phyloP scores from a whole-genome alignment of 2,329 filamentous ascomycete species.

The Fusarium bactridioides region DNA sequence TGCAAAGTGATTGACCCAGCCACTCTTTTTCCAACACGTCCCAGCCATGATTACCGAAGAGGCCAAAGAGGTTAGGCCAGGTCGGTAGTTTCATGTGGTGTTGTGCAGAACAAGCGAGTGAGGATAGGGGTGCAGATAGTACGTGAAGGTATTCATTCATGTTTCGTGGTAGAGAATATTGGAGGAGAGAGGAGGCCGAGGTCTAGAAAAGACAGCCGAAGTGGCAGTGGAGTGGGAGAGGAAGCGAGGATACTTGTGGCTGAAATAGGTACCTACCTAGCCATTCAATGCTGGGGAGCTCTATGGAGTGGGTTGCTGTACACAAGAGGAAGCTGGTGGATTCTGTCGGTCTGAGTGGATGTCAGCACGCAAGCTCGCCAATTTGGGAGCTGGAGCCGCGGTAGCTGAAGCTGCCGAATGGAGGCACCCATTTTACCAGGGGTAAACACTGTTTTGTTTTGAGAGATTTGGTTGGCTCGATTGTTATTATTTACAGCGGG shows the following conservation, averaged over 20 bases:
- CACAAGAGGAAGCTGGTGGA: conserved; percentile 23
- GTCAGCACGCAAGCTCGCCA: conserved; percentile 25
- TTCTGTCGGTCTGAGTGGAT: background rate
- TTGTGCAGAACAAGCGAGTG: conserved; percentile 11
- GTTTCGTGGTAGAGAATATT: background rate
- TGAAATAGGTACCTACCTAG: background rate
- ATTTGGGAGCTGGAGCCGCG: conserved; percentile 26
- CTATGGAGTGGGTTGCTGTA: conserved; percentile 1
- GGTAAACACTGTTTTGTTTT: conserved; percentile 19
- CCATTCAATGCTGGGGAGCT: background rate
- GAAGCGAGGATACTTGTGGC: background rate
- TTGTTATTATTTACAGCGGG: conserved; percentile 19
- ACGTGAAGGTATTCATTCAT: background rate
- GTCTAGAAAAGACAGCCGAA: background rate
- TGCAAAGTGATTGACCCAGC: conserved; percentile 21
- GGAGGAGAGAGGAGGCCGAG: background rate
- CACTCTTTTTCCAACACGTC: conserved; percentile 31
- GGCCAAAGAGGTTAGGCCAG: conserved; percentile 17
- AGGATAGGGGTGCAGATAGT: background rate
- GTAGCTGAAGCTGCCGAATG: conserved; percentile 25
- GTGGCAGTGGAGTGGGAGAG: background rate
- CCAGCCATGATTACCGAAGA: conserved; percentile 30
- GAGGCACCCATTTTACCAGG: conserved; percentile 25
- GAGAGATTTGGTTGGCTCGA: conserved; percentile 18
- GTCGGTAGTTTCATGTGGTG: conserved; percentile 32